A percentile compares a stretch with the other conserved stretches of the same genome.
Conservation (phyloP, 202 grass and related monocot species). For the Setaria italica region DNA sequence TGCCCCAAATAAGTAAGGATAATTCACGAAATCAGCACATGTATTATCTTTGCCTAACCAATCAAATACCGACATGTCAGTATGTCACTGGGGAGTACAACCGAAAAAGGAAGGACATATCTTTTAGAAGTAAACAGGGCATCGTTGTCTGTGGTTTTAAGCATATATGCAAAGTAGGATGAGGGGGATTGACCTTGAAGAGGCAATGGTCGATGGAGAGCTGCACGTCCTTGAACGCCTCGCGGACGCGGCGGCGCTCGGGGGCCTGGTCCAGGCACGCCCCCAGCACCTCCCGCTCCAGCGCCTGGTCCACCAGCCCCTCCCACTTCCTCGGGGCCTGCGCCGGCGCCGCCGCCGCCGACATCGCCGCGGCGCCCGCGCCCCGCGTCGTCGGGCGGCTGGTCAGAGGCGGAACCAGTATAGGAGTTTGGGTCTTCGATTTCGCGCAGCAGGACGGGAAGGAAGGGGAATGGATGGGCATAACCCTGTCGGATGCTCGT, state of each 20-base stretch:
- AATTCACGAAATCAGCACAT: neutral
- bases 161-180: neutral
- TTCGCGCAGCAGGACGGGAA: too few relatives aligned
- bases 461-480: too few relatives aligned
- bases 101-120: neutral
- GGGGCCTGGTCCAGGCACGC: constrained; percentile 78
- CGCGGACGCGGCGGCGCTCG: constrained; percentile 75
- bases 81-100: neutral
- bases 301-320: constrained; percentile 70
- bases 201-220: constrained; percentile 88
- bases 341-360: constrained; percentile 5
- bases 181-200: constrained; percentile 62
- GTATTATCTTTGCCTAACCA: too few relatives aligned
- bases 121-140: too few relatives aligned
- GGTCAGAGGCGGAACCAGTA: neutral
- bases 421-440: too few relatives aligned
- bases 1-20: neutral
- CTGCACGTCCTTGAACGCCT: constrained; percentile 86
- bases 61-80: neutral
- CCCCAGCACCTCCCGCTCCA: constrained; percentile 64
- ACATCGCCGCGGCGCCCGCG: constrained; percentile 29
- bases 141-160: neutral
- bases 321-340: constrained; percentile 58
- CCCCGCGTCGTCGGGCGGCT: constrained; percentile 8
- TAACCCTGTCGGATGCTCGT: too few relatives aligned